Percentiles rank a stretch among this genome's conserved stretches.
phyloP scores from a whole-genome alignment of 1,139 yeast genomes.

The Diutina mesorugosa region DNA sequence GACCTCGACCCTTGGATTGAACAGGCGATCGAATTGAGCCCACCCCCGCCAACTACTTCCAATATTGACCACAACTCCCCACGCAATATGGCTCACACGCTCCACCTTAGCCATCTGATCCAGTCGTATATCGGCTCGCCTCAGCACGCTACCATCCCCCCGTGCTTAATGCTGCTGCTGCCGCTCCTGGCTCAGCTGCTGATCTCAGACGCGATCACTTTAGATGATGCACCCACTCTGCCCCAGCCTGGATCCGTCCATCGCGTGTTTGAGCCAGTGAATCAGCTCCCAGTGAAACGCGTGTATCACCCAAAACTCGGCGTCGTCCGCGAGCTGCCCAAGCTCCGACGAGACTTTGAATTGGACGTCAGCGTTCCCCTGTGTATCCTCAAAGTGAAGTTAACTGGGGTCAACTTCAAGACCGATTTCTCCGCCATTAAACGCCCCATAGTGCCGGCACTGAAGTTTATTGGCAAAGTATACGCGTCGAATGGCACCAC shows the following conservation, averaged over 20 bases:
- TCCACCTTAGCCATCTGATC: neutral
- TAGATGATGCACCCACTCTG: neutral
- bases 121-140: neutral
- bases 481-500: slow-evolving; percentile 2
- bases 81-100: neutral
- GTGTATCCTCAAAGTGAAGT: slow-evolving; percentile 4
- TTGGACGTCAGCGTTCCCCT: slow-evolving; percentile 7
- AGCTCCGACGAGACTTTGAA: slow-evolving; percentile 16
- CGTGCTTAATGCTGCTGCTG: neutral
- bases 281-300: slow-evolving; percentile 18
- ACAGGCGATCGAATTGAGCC: neutral
- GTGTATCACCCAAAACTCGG: slow-evolving; percentile 12
- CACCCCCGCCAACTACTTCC: neutral
- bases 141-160: neutral
- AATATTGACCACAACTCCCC: neutral
- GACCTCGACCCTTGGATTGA: neutral
- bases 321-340: slow-evolving; percentile 16
- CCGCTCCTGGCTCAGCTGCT: neutral
- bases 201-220: neutral
- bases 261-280: slow-evolving; percentile 4
- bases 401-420: slow-evolving; percentile 3
- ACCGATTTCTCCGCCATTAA: slow-evolving; percentile 1
- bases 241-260: neutral
- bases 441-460: slow-evolving; percentile 19
- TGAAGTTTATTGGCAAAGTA: slow-evolving; percentile 18